Conservation (phyloP, 169 alveolate species). For the Amoebophrya sp. region DNA sequence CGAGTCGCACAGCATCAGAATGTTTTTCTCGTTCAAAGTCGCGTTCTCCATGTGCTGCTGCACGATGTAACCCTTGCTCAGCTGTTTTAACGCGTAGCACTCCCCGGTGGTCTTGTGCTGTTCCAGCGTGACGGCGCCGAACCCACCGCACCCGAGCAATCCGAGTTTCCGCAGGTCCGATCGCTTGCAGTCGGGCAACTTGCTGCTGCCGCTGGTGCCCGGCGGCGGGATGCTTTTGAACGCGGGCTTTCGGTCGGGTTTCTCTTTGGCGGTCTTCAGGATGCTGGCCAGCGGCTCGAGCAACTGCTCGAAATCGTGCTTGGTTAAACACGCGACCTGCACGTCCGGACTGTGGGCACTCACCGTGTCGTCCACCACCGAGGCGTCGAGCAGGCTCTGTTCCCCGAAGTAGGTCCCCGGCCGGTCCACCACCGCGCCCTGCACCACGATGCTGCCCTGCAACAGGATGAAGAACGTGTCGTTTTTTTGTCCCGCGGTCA, state of each 20-base stretch:
- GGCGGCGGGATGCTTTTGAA: background rate
- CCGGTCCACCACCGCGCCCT: background rate
- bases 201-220: too few species aligned
- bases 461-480: background rate
- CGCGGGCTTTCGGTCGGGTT: background rate
- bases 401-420: conserved; percentile 24
- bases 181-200: background rate
- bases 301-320: background rate
- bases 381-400: background rate
- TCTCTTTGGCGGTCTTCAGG: background rate
- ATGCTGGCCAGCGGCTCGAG: background rate
- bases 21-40: conserved; percentile 37
- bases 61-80: background rate
- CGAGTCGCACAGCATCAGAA: conserved; percentile 41
- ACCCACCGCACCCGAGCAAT: background rate
- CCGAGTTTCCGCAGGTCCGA: background rate
- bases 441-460: background rate
- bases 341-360: background rate
- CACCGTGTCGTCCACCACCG: background rate
- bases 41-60: background rate
- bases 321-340: background rate
- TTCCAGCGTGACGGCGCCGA: background rate
- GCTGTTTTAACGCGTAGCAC: background rate
- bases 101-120: background rate
- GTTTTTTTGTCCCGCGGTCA: background rate